Percentiles rank a stretch among this genome's conserved stretches.
Evolutionary conservation across 2,329 filamentous ascomycete genomes (phyloP).

Genomic region (Ophiostoma piceae): DNA sequence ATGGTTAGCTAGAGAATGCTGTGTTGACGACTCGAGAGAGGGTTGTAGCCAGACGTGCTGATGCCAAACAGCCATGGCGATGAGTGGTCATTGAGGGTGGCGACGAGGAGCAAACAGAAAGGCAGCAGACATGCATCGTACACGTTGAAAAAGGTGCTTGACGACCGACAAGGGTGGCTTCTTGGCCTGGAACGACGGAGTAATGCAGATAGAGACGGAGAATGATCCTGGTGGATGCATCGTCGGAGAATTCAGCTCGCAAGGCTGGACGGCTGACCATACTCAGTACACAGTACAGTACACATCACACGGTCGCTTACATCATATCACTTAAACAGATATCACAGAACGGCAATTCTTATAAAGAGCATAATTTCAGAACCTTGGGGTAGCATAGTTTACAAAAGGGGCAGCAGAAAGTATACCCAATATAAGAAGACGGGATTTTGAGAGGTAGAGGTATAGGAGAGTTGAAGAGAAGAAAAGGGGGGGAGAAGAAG

Average conservation of each 20-base stretch:
- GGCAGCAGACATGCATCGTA: too few relatives aligned
- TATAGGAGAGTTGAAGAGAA: neutral
- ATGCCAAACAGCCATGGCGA: neutral
- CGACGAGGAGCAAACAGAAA: too few relatives aligned
- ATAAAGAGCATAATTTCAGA: constrained; percentile 16
- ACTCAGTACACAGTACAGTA: too few relatives aligned
- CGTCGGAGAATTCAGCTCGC: neutral
- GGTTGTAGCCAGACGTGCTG: neutral
- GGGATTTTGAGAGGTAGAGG: constrained; percentile 5
- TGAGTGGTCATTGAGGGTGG: too few relatives aligned
- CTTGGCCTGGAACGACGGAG: neutral
- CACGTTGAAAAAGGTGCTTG: neutral
- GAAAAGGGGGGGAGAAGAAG: neutral
- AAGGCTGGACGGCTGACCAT: neutral
- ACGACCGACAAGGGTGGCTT: neutral
- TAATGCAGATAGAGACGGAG: neutral
- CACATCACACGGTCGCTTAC: too few relatives aligned
- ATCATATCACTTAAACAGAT: neutral
- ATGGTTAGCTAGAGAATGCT: too few relatives aligned
- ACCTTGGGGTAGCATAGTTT: neutral
- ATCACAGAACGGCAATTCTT: constrained; percentile 1
- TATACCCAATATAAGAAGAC: constrained; percentile 14
- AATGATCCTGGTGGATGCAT: neutral
- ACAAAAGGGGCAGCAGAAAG: constrained; percentile 2
- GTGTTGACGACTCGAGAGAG: neutral